A percentile compares a stretch with the other conserved stretches of the same genome.
These are phyloP conservation scores for Aspergillus unguis DNA, from an alignment of 2,329 filamentous ascomycete species.

Conservation along the genomic window DNA sequence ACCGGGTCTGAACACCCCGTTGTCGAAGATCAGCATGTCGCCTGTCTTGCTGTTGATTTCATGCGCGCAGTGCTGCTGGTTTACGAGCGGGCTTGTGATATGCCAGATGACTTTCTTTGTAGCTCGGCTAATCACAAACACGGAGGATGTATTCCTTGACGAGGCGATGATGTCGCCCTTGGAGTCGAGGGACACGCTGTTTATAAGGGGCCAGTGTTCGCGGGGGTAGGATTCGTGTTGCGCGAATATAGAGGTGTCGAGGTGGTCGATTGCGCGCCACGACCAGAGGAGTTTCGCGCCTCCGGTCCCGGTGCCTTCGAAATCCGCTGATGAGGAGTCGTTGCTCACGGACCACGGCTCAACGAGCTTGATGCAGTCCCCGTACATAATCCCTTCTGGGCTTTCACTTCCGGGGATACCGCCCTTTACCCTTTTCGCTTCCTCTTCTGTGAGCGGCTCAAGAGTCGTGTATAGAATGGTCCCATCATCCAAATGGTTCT, in stretches of 20 bases:
- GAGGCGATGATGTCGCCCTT: constrained; percentile 45
- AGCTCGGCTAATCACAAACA: constrained; percentile 42
- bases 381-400: constrained; percentile 24
- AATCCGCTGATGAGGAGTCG: constrained; percentile 21
- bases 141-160: constrained; percentile 41
- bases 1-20: constrained; percentile 43
- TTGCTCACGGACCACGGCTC: constrained; percentile 25
- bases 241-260: constrained; percentile 38
- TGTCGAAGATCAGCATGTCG: constrained; percentile 48
- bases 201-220: constrained; percentile 47
- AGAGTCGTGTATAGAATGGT: constrained; percentile 44
- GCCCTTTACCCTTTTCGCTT: constrained; percentile 38
- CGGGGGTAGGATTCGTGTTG: constrained; percentile 36
- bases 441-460: constrained; percentile 36
- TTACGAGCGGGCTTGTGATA: constrained; percentile 39
- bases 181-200: constrained; percentile 39
- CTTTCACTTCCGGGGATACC: constrained; percentile 42
- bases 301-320: constrained; percentile 9
- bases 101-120: constrained; percentile 45
- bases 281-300: constrained; percentile 41
- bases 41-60: constrained; percentile 37
- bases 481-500: constrained; percentile 45
- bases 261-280: constrained; percentile 44
- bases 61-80: constrained; percentile 46
- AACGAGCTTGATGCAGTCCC: constrained; percentile 46